These are phyloP conservation scores for Acrasis kona DNA, from an alignment of 78 protist genomes.

Conservation along the genomic window DNA sequence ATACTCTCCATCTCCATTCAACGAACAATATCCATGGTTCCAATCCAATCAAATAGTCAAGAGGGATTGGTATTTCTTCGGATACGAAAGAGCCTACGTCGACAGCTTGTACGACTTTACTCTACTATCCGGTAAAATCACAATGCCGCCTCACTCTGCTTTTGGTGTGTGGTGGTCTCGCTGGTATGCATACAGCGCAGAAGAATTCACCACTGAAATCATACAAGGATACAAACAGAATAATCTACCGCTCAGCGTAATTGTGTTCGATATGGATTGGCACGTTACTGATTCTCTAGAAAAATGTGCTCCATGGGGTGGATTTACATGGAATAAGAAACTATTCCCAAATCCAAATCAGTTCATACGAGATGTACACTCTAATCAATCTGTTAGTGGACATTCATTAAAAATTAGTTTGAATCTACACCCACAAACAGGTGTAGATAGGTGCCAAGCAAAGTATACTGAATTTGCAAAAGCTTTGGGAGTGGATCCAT, in stretches of 20 bases:
- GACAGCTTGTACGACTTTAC: slow-evolving; percentile 35
- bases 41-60: not conserved
- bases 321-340: slow-evolving; percentile 22
- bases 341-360: slow-evolving; percentile 26
- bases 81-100: slow-evolving; percentile 21
- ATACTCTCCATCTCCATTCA: no score
- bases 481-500: no score
- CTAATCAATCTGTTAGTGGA: no score
- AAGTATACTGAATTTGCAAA: no score
- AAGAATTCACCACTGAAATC: not conserved
- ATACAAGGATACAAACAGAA: not conserved
- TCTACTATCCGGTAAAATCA: not conserved
- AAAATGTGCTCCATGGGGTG: no score
- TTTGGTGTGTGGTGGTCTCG: slow-evolving; percentile 28
- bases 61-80: slow-evolving; percentile 41
- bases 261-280: slow-evolving; percentile 54
- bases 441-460: no score
- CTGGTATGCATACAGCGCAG: slow-evolving; percentile 9
- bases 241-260: slow-evolving; percentile 36
- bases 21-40: no score
- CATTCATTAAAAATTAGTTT: no score
- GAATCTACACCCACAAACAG: no score
- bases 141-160: slow-evolving; percentile 18
- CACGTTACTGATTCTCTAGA: slow-evolving; percentile 20
- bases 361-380: no score